Conservation (phyloP, 1,284 basidiomycete species). For the Melampsora larici-populina region DNA sequence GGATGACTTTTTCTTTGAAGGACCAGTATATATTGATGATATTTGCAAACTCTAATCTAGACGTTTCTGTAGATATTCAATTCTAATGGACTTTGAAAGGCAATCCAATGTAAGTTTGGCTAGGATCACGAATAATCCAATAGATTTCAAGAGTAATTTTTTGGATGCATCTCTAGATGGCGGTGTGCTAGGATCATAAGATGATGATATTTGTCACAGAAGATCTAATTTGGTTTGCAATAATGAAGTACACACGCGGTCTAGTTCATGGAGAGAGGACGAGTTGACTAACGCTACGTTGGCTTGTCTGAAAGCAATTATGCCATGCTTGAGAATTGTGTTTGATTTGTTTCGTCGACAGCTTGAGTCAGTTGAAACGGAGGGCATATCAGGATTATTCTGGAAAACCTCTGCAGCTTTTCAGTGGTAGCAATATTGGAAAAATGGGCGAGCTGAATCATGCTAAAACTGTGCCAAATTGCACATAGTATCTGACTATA, state of each 20-base stretch:
- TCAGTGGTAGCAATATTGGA: slow-evolving; percentile 7
- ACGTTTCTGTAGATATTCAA: neutral
- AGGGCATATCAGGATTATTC: neutral
- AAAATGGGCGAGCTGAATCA: slow-evolving; percentile 21
- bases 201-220: neutral
- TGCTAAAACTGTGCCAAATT: slow-evolving; percentile 21
- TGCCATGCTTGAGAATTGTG: neutral
- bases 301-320: neutral
- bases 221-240: neutral
- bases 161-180: neutral
- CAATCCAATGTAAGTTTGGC: neutral
- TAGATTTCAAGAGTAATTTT: neutral
- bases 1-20: too few relatives aligned
- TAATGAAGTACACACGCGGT: neutral
- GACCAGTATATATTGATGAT: neutral
- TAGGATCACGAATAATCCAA: neutral
- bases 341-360: neutral
- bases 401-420: slow-evolving; percentile 8
- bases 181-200: neutral
- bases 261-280: neutral
- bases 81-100: neutral
- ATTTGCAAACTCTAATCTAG: neutral
- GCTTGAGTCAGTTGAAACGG: neutral
- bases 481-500: slow-evolving; percentile 19
- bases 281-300: neutral